Evolutionary conservation across 129 eudicot species (phyloP), one percentile per base, ranked within the genome.

Genomic region (Flaveria robusta): DNA sequence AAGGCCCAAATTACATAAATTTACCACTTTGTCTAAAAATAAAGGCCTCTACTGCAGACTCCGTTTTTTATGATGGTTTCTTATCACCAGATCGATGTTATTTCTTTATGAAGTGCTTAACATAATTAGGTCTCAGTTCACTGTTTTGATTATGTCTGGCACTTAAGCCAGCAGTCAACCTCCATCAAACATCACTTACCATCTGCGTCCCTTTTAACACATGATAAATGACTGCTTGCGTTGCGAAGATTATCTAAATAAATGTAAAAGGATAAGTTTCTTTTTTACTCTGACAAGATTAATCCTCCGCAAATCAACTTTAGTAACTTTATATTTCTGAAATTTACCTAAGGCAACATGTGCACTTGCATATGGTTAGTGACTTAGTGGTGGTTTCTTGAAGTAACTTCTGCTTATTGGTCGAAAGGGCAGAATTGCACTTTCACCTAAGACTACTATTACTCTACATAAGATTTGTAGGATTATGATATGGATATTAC

Each of bases 401-500:
- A 47, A 22, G 12, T 45, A 47, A 9, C 66, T 20, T 14, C 56
- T 68, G 11, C 26, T 5, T 34, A 45, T 45, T 45, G 34, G 19
- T 55, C 5, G 50, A 37, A 72, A 42, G 52, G 51, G 52, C 62
- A 43, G 42, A 37, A 59, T 16, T 59, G 42, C 56, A 72, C 68
- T 55, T 72, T 22, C 41, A 72, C 19, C 14, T 56, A 41, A 26
- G 14, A 71, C 26, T 71, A 29, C 11, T 50, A n/a, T 54, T 74
- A 74, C n/a, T 56, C 24, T 23, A 58, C 31, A 22, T 58, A 59
- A 59, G 41, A 24, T 60, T 26, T 60, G 7, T 60, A 10, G 70
- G 37, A 58, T 55, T 41, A 23, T 75, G 10, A 71, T 43, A 85
- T 66, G n/a, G 22, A 42, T 56, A 46, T 41, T 52, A 41, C 62